Base-by-base conservation (phyloP, 2,329 filamentous ascomycete species). In the Coleophoma cylindrospora region DNA sequence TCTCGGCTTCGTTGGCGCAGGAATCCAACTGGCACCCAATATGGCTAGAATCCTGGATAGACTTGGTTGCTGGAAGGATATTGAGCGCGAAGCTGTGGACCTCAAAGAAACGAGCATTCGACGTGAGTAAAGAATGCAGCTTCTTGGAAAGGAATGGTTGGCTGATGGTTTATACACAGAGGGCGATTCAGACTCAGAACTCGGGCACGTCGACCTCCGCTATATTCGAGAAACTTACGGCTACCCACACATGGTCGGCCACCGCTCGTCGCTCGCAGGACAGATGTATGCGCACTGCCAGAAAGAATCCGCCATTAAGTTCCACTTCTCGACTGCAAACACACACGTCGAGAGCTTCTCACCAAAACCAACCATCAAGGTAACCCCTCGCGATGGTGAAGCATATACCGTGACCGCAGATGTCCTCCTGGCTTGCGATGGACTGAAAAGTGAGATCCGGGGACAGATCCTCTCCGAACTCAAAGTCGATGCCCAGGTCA, bases 1-100 rank as follows among this genome's bases (percentile, higher is more conserved):
- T 56, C 75, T 92, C 4, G 88, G 88, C 5, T 92, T 92, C 60
- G 87, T 92, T 1, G 89, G 89, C 21, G 89, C 89, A 1, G 89
- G 89, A 5, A 92, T 94, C 57, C 89, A 95, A 65, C 75, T 92
- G 51, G 87, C 89, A 0, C 89, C 89, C 0, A 95, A 94, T 57
- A 87, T 92, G 77, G 83, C 84, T 3, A 79, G 87, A 2, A 86
- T 94, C 9, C 75, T 94, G 12, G 84, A 89, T 62, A 73, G 76
- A 13, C 70, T 91, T 37, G 88, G 84, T 10, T 86, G 86, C 51
- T 92, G 88, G 87, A 69, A 76, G 15, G 74, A 76, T 14, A 89
- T 94, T 54, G 80, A 80, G 55, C 76, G 73, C 36, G 86, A 91
- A 64, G 86, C 86, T 3, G 87, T 88, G 0, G 77, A 84, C 52